Evolutionary conservation across 2,329 filamentous ascomycete species (phyloP).

Genomic region (Arthrobotrys megalospora): DNA sequence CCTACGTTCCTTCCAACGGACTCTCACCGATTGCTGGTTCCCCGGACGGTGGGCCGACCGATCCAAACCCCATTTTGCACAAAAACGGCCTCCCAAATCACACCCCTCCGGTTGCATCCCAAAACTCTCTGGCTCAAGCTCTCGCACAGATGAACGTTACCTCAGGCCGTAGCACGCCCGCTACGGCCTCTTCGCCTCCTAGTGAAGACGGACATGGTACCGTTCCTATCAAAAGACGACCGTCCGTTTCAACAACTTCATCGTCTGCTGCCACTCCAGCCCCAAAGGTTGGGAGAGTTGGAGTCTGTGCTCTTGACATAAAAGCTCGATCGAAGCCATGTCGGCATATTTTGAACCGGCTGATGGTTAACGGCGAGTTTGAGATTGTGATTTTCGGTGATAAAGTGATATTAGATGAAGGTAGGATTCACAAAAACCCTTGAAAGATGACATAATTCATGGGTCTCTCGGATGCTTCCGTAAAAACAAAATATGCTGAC

Average conservation of each 20-base stretch:
- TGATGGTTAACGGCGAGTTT: constrained; percentile 92
- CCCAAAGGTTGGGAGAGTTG: constrained; percentile 76
- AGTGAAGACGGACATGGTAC: constrained; percentile 52
- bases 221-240: constrained; percentile 43
- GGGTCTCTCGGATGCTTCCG: constrained; percentile 25
- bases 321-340: constrained; percentile 98
- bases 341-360: constrained; percentile 91
- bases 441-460: constrained; percentile 9
- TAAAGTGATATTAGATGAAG: constrained; percentile 97
- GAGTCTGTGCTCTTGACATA: constrained; percentile 93
- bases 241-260: constrained; percentile 52
- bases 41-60: constrained; percentile 47
- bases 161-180: constrained; percentile 48
- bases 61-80: constrained; percentile 11
- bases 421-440: constrained; percentile 67
- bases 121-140: constrained; percentile 48
- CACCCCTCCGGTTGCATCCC: constrained; percentile 51
- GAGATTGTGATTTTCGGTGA: constrained; percentile 98
- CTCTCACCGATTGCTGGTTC: constrained; percentile 54
- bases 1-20: constrained; percentile 42
- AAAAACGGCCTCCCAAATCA: constrained; percentile 22
- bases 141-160: constrained; percentile 32
- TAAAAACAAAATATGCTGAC: constrained; percentile 52
- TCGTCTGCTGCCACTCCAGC: constrained; percentile 31
- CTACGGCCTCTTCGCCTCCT: constrained; percentile 45